Evolutionary conservation across 2,329 filamentous ascomycete genomes (phyloP).

Genomic region (Hortaea sp.): DNA sequence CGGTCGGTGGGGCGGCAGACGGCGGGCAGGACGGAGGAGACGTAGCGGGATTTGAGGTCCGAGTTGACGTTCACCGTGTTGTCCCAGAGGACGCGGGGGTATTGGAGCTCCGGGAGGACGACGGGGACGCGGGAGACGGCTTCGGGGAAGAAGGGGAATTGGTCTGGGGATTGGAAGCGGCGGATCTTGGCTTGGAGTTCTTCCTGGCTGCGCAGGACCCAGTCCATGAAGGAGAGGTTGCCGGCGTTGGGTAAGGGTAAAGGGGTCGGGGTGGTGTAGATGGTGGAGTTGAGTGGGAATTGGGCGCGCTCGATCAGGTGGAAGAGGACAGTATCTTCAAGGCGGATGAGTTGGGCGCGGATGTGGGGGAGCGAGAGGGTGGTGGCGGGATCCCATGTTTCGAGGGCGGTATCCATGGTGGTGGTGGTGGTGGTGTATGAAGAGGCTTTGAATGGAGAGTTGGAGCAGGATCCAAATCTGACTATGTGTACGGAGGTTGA

Average conservation of each 20-base stretch:
- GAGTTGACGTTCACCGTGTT: slow-evolving; percentile 88
- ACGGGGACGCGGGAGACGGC: slow-evolving; percentile 65
- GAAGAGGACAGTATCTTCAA: slow-evolving; percentile 97
- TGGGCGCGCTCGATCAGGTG: slow-evolving; percentile 96
- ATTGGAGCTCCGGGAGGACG: slow-evolving; percentile 77
- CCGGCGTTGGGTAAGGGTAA: slow-evolving; percentile 60
- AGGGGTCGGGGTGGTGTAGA: slow-evolving; percentile 69
- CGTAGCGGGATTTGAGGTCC: slow-evolving; percentile 78
- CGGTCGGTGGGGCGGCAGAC: slow-evolving; percentile 64
- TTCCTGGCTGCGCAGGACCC: slow-evolving; percentile 85
- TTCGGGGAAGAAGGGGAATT: slow-evolving; percentile 92
- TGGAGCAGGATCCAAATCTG: neutral
- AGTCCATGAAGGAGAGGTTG: slow-evolving; percentile 78
- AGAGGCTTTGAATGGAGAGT: neutral
- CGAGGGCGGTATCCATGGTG: slow-evolving; percentile 80
- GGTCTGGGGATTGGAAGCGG: slow-evolving; percentile 90
- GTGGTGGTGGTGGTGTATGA: neutral
- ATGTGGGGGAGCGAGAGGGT: slow-evolving; percentile 86
- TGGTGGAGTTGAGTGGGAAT: slow-evolving; percentile 81
- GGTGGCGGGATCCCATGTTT: slow-evolving; percentile 73
- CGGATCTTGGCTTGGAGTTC: slow-evolving; percentile 84
- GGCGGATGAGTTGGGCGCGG: slow-evolving; percentile 67
- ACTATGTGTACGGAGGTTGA: too few relatives aligned
- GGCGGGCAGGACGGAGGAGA: slow-evolving; percentile 68
- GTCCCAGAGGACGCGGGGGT: slow-evolving; percentile 75